Conservation (phyloP, 306 rosid species). For the Begonia fuchsioides region DNA sequence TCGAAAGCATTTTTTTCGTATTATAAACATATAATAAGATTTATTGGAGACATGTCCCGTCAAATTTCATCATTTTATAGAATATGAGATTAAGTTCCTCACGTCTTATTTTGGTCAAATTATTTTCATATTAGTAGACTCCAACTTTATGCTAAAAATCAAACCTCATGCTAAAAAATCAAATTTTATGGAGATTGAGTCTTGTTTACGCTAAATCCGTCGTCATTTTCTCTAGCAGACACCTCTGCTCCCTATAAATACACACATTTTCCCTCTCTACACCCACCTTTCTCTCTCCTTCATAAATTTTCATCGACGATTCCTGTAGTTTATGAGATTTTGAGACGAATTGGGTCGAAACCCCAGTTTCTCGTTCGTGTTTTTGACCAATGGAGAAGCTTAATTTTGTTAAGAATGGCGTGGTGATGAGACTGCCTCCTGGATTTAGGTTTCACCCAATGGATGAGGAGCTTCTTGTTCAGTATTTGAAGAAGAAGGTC, state of each 20-base stretch:
- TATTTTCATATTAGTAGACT: no score
- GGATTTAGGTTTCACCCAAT: constrained; percentile 81
- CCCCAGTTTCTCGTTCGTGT: background rate
- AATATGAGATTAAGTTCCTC: no score
- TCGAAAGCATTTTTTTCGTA: no score
- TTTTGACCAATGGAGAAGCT: background rate
- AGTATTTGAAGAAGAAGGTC: constrained; percentile 47
- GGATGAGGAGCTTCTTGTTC: constrained; percentile 74
- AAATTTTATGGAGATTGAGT: constrained; percentile 5
- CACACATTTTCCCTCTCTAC: background rate
- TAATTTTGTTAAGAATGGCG: constrained; percentile 5
- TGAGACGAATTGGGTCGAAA: background rate
- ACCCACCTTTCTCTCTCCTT: background rate
- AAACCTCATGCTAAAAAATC: no score
- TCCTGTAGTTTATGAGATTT: background rate
- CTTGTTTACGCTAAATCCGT: constrained; percentile 4
- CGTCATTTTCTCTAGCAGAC: background rate
- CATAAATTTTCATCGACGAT: no score
- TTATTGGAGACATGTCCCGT: no score
- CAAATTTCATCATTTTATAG: no score
- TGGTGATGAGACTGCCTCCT: constrained; percentile 31
- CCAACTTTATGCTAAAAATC: no score
- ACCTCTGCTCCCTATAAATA: constrained; percentile 4
- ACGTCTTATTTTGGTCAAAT: no score
- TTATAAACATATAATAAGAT: no score